These are phyloP conservation scores for Boletellus ananas DNA, from an alignment of 768 basidiomycete genomes.

Conservation along the genomic window DNA sequence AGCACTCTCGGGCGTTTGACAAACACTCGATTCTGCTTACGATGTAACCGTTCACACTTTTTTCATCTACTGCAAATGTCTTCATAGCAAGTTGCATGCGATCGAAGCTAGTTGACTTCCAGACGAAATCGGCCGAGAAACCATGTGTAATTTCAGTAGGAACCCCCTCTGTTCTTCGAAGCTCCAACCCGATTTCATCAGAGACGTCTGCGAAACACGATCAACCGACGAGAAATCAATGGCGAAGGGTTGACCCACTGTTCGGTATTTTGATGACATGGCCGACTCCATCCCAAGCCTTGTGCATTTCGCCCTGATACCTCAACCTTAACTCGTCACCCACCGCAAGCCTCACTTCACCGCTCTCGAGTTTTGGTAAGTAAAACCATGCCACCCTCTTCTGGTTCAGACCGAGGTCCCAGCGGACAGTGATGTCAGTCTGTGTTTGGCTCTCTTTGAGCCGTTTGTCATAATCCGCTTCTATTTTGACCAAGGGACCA, in stretches of 20 bases:
- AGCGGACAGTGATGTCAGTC: conserved; percentile 91
- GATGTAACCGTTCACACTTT: conserved; percentile 98
- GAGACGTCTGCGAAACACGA: conserved; percentile 71
- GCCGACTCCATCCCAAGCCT: conserved; percentile 95
- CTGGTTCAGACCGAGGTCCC: conserved; percentile 98
- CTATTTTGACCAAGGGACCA: conserved; percentile 98
- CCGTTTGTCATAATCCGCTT: conserved; percentile 97
- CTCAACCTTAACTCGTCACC: conserved; percentile 92
- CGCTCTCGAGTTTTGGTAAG: conserved; percentile 95
- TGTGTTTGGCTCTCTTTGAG: conserved; percentile 99
- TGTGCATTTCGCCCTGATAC: conserved; percentile 86
- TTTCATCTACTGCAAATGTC: conserved; percentile 98
- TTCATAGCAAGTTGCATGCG: conserved; percentile 99
- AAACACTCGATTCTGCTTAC: conserved; percentile 44
- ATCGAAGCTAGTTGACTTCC: conserved; percentile 99
- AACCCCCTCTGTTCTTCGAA: conserved; percentile 86
- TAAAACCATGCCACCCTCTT: conserved; percentile 99
- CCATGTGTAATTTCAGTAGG: conserved; percentile 92
- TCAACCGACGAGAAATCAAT: conserved; percentile 2
- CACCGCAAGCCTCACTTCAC: conserved; percentile 93
- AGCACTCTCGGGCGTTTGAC: neutral
- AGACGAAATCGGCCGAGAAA: conserved; percentile 98
- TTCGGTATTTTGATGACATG: conserved; percentile 99
- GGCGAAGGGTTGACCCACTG: conserved; percentile 52
- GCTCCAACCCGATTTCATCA: conserved; percentile 94